Percentiles rank a stretch among this genome's conserved stretches.
These are phyloP conservation scores for Edaphochlamys debaryana DNA, from an alignment of 139 green algal genomes.

Conservation along the genomic window DNA sequence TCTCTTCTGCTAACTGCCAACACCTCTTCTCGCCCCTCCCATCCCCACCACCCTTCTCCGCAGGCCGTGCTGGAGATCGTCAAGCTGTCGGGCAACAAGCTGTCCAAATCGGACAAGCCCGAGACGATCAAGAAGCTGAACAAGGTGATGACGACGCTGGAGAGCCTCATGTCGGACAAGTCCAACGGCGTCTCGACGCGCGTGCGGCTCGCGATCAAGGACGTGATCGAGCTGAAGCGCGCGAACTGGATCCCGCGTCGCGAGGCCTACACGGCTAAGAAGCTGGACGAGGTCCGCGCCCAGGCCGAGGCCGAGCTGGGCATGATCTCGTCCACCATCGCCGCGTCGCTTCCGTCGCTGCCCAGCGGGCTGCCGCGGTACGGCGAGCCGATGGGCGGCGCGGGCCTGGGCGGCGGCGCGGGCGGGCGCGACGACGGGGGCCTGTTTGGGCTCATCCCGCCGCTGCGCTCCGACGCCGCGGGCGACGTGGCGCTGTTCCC, in stretches of 20 bases:
- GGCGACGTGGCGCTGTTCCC: slow-evolving; percentile 48
- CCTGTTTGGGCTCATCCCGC: slow-evolving; percentile 60
- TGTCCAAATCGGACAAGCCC: slow-evolving; percentile 48
- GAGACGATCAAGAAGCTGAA: slow-evolving; percentile 67
- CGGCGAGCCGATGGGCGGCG: slow-evolving; percentile 12
- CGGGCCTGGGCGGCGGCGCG: neutral
- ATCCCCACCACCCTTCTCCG: too few species aligned
- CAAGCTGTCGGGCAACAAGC: slow-evolving; percentile 66
- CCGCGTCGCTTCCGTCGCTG: slow-evolving; percentile 61
- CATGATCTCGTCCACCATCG: slow-evolving; percentile 72
- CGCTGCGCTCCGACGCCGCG: slow-evolving; percentile 55
- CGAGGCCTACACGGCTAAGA: slow-evolving; percentile 87
- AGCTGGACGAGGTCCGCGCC: slow-evolving; percentile 87
- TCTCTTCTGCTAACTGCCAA: too few species aligned
- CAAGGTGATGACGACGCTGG: slow-evolving; percentile 41
- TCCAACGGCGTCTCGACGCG: slow-evolving; percentile 18
- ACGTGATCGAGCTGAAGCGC: slow-evolving; percentile 67
- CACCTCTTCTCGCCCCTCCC: too few species aligned
- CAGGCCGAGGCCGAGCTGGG: slow-evolving; percentile 90
- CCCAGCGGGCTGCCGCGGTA: slow-evolving; percentile 38
- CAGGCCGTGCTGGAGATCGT: slow-evolving; percentile 93
- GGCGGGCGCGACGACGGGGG: slow-evolving; percentile 39
- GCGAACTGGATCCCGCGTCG: slow-evolving; percentile 70
- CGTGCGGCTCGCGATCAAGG: slow-evolving; percentile 36
- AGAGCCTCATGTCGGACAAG: slow-evolving; percentile 24